A percentile compares a stretch with the other conserved stretches of the same genome.
Evolutionary conservation across 2,329 filamentous ascomycete genomes (phyloP).

Genomic region (Xylaria sp.): DNA sequence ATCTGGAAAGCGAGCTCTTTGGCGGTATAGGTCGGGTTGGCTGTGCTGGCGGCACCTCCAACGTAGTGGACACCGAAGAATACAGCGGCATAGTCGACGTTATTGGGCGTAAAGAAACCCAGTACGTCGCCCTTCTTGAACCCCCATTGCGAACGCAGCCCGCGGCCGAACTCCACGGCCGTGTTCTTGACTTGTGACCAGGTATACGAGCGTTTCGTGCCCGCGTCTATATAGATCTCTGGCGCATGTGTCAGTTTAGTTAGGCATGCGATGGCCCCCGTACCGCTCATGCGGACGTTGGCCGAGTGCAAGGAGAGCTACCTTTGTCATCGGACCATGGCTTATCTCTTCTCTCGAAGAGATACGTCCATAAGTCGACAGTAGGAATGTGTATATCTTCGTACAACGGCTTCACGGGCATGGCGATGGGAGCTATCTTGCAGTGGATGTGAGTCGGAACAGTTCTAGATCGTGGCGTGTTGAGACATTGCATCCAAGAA

Average conservation of each 20-base stretch:
- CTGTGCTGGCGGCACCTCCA: conserved; percentile 80
- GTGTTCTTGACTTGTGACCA: conserved; percentile 68
- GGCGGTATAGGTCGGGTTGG: conserved; percentile 84
- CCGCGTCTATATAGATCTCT: conserved; percentile 81
- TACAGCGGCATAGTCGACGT: conserved; percentile 78
- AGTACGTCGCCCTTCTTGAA: conserved; percentile 87
- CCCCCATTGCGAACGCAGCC: conserved; percentile 73
- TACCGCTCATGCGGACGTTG: background rate
- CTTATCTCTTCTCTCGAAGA: conserved; percentile 73
- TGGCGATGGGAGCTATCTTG: conserved; percentile 47
- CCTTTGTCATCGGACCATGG: conserved; percentile 75
- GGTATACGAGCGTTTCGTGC: conserved; percentile 72
- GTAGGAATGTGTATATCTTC: conserved; percentile 71
- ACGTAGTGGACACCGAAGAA: conserved; percentile 84
- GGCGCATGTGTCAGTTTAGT: conserved; percentile 15
- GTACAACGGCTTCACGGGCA: conserved; percentile 75
- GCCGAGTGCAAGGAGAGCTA: conserved; percentile 43
- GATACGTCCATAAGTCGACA: conserved; percentile 76
- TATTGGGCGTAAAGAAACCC: conserved; percentile 82
- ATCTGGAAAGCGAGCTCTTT: conserved; percentile 87
- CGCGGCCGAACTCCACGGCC: conserved; percentile 79
- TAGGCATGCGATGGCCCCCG: background rate
- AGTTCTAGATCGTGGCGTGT: background rate
- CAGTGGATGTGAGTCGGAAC: background rate
- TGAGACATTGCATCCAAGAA: too few relatives aligned